A percentile compares a stretch with the other conserved stretches of the same genome.
Conservation (phyloP, 257 asterid genomes). For the Solanum habrochaites region DNA sequence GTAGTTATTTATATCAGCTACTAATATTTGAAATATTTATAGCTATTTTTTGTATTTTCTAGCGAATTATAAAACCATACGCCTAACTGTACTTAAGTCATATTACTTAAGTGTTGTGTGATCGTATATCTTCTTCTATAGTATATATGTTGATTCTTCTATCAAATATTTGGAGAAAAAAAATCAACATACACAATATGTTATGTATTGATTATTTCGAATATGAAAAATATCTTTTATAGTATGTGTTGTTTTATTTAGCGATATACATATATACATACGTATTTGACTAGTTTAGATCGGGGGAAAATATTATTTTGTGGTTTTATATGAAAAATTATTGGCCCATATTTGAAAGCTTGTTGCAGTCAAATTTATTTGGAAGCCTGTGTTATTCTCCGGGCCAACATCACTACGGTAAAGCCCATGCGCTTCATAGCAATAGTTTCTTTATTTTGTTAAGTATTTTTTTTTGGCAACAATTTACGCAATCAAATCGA, state of each 20-base stretch:
- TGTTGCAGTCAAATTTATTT: not conserved
- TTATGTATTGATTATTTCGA: not conserved
- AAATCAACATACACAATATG: not conserved
- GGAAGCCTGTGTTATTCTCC: not conserved
- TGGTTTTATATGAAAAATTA: too few relatives aligned
- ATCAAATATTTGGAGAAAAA: not conserved
- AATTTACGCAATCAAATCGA: not conserved
- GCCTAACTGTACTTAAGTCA: not conserved
- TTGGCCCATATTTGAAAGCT: not conserved
- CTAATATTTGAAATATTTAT: not conserved
- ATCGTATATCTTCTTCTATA: not conserved
- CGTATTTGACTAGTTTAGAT: too few relatives aligned
- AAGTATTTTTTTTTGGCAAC: not conserved
- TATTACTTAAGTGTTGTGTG: not conserved
- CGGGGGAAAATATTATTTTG: too few relatives aligned
- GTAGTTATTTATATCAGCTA: too few relatives aligned
- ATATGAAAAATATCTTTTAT: too few relatives aligned
- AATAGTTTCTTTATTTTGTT: not conserved
- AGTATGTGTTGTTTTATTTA: not conserved
- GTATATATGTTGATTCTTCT: not conserved
- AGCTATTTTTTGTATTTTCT: not conserved
- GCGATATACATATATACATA: not conserved
- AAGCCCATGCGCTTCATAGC: not conserved
- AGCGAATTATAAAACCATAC: too few relatives aligned
- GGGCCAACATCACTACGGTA: not conserved